These are phyloP conservation scores for Kodamaea leandrae DNA, from an alignment of 805 yeast genomes.

Conservation along the genomic window DNA sequence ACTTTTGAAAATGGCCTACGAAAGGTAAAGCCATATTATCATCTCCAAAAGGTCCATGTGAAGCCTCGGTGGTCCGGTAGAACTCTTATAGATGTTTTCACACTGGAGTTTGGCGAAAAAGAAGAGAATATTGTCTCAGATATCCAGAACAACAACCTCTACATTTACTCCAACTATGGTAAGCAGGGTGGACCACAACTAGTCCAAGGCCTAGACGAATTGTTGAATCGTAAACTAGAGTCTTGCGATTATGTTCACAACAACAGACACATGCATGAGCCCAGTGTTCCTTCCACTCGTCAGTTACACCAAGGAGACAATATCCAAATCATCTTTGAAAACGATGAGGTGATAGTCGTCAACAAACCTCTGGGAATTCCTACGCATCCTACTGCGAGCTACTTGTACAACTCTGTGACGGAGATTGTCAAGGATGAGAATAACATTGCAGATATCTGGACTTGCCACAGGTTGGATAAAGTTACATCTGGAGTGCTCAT, in stretches of 20 bases:
- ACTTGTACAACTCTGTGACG: constrained; percentile 40
- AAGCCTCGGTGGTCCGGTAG: constrained; percentile 39
- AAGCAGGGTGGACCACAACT: constrained; percentile 14
- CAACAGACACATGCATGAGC: constrained; percentile 46
- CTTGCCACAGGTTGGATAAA: constrained; percentile 50
- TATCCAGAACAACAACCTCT: constrained; percentile 24
- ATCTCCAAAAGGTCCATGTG: constrained; percentile 29
- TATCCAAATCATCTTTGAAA: constrained; percentile 32
- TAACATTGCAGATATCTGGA: constrained; percentile 32
- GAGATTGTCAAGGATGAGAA: constrained; percentile 40
- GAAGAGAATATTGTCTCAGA: constrained; percentile 23
- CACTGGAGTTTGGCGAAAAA: constrained; percentile 34
- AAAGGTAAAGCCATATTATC: constrained; percentile 36
- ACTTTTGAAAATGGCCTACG: constrained; percentile 30
- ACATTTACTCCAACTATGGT: constrained; percentile 24
- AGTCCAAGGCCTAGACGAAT: constrained; percentile 21
- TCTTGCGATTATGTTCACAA: constrained; percentile 20
- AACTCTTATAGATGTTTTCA: constrained; percentile 30
- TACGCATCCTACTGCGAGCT: constrained; percentile 51
- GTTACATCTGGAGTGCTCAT: constrained; percentile 51
- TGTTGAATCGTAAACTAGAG: constrained; percentile 8
- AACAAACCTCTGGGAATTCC: constrained; percentile 55
- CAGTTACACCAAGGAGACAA: constrained; percentile 6
- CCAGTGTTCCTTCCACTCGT: constrained; percentile 28
- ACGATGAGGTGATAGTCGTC: constrained; percentile 40